Evolutionary conservation across 169 alveolate genomes (phyloP).

Genomic region (Hepatocystis sp.): DNA sequence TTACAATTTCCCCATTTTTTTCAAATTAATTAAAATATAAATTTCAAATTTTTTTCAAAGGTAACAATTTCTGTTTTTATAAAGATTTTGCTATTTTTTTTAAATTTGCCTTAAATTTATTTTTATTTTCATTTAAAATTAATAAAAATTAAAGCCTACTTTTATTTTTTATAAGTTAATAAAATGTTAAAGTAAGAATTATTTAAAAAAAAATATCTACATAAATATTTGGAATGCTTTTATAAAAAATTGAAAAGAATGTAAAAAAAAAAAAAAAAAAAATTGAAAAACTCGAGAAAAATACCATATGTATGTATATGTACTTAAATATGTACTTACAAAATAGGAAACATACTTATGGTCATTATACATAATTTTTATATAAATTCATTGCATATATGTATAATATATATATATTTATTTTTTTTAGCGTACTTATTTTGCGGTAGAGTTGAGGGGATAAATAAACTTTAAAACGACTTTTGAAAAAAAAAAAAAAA

Average conservation of each 20-base stretch:
- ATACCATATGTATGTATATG: no score
- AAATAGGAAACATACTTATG: no score
- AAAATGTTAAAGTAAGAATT: no score
- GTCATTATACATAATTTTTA: neutral
- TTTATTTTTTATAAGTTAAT: no score
- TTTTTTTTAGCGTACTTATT: neutral
- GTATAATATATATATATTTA: neutral
- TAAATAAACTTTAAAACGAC: conserved; percentile 1
- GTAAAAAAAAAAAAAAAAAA: no score
- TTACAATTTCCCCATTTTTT: conserved; percentile 77
- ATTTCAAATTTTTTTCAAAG: neutral
- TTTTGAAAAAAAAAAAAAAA: no score
- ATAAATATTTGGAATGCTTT: neutral
- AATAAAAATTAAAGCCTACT: no score
- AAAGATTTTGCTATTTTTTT: no score
- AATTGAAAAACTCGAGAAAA: no score
- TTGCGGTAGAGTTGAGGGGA: conserved; percentile 71
- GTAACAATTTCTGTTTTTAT: conserved; percentile 4
- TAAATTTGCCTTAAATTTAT: no score
- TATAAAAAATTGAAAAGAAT: neutral
- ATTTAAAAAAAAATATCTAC: neutral
- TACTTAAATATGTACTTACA: no score
- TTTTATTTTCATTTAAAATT: no score
- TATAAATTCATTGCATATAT: neutral
- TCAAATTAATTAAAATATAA: neutral